phyloP scores from a whole-genome alignment of 164 flowering plant genomes.

The Malania oleifera region DNA sequence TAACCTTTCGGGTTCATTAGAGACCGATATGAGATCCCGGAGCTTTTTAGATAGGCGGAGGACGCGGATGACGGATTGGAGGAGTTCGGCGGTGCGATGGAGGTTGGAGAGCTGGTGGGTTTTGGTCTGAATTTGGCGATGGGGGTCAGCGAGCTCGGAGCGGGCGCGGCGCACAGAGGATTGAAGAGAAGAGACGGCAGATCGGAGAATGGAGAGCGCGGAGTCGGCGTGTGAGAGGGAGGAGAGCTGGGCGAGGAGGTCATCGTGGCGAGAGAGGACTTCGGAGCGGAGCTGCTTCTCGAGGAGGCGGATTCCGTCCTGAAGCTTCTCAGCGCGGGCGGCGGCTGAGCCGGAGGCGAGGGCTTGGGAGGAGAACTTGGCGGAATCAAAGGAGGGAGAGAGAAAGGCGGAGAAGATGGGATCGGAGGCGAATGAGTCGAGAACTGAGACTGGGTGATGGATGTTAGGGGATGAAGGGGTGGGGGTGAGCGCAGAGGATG shows the following conservation, averaged over 20 bases:
- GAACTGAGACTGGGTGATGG: slow-evolving; percentile 22
- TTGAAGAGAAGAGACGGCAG: slow-evolving; percentile 70
- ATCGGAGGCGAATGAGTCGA: slow-evolving; percentile 67
- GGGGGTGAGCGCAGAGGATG: slow-evolving; percentile 19
- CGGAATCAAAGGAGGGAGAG: slow-evolving; percentile 71
- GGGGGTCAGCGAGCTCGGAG: slow-evolving; percentile 82
- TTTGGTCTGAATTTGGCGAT: slow-evolving; percentile 40
- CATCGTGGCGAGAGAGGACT: slow-evolving; percentile 68
- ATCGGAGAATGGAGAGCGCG: slow-evolving; percentile 69
- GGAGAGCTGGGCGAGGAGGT: slow-evolving; percentile 72
- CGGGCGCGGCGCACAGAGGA: slow-evolving; percentile 68
- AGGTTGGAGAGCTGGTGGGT: slow-evolving; percentile 67
- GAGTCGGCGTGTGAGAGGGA: slow-evolving; percentile 67
- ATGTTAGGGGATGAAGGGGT: slow-evolving; percentile 7
- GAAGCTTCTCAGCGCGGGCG: slow-evolving; percentile 81
- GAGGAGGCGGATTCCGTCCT: slow-evolving; percentile 72
- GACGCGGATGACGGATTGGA: slow-evolving; percentile 57
- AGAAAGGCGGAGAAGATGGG: slow-evolving; percentile 86
- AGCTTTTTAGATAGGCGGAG: slow-evolving; percentile 64
- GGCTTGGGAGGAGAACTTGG: slow-evolving; percentile 87
- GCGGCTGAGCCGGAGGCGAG: slow-evolving; percentile 93
- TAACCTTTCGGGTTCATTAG: slow-evolving; percentile 40
- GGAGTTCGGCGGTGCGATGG: slow-evolving; percentile 48
- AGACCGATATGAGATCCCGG: slow-evolving; percentile 38
- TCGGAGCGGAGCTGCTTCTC: slow-evolving; percentile 79